phyloP scores from a whole-genome alignment of 2,329 filamentous ascomycete species.

The Botrytis squamosa region DNA sequence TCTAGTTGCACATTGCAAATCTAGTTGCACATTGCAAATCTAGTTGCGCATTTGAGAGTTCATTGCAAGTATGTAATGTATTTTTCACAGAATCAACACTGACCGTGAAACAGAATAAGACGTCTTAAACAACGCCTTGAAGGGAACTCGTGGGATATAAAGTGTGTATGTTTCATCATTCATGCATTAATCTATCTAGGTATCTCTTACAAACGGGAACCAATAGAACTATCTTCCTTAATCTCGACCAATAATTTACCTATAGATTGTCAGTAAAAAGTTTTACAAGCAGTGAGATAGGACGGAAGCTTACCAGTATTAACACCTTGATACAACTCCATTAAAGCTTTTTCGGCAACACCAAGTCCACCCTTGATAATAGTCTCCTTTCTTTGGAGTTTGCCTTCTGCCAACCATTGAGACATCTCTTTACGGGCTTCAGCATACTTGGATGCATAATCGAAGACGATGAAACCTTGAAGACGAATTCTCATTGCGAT shows the following conservation, averaged over 20 bases:
- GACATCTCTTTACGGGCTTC: slow-evolving; percentile 60
- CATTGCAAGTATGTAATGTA: not conserved
- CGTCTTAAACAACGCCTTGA: not conserved
- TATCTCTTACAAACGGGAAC: slow-evolving; percentile 23
- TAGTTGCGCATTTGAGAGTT: not conserved
- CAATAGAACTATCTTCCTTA: slow-evolving; percentile 39
- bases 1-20: not conserved
- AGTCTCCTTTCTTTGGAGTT: slow-evolving; percentile 69
- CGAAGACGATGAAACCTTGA: slow-evolving; percentile 73
- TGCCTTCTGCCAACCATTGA: slow-evolving; percentile 69
- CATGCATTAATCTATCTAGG: not conserved
- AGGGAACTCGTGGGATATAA: not conserved
- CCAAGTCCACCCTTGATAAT: slow-evolving; percentile 67
- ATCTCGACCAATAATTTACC: slow-evolving; percentile 57
- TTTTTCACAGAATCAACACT: not conserved
- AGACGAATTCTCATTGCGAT: slow-evolving; percentile 58
- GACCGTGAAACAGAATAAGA: not conserved
- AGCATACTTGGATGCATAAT: slow-evolving; percentile 58
- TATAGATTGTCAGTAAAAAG: slow-evolving; percentile 18
- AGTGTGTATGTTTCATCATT: not conserved
- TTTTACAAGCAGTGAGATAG: not conserved
- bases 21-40: not conserved
- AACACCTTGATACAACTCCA: slow-evolving; percentile 63
- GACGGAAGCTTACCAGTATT: slow-evolving; percentile 58
- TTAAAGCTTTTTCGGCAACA: slow-evolving; percentile 61